These are phyloP conservation scores for Suillus paluster DNA, from an alignment of 768 basidiomycete genomes.

Conservation along the genomic window DNA sequence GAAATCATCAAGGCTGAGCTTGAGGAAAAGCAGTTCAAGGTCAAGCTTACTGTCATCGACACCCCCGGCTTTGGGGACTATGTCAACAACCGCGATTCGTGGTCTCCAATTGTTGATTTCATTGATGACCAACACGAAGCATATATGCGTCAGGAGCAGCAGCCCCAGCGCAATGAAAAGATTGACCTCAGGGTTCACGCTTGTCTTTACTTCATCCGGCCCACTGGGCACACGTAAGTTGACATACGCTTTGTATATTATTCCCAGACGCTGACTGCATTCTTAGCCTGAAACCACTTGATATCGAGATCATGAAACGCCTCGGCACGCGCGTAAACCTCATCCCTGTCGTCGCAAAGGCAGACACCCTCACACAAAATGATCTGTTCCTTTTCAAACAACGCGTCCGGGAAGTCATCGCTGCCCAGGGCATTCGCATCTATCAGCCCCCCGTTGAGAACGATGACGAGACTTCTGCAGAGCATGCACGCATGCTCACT, in stretches of 20 bases:
- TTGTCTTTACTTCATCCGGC: constrained; percentile 95
- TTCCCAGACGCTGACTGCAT: constrained; percentile 8
- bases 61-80: constrained; percentile 99
- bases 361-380: constrained; percentile 94
- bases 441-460: constrained; percentile 92
- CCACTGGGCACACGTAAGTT: constrained; percentile 94
- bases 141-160: constrained; percentile 98
- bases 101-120: constrained; percentile 98
- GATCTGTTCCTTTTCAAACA: constrained; percentile 93
- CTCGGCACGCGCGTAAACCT: constrained; percentile 97
- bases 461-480: constrained; percentile 85
- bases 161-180: constrained; percentile 94
- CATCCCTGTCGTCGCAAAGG: constrained; percentile 97
- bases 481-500: constrained; percentile 85
- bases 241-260: neutral
- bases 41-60: constrained; percentile 98
- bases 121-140: constrained; percentile 96
- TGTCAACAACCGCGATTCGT: constrained; percentile 99
- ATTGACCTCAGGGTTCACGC: constrained; percentile 95
- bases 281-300: constrained; percentile 84
- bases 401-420: constrained; percentile 88
- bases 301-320: constrained; percentile 99
- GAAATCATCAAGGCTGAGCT: constrained; percentile 99
- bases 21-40: constrained; percentile 98
- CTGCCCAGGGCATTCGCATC: constrained; percentile 91